Evolutionary conservation across 306 rosid species (phyloP).

Genomic region (Vigna mungo): DNA sequence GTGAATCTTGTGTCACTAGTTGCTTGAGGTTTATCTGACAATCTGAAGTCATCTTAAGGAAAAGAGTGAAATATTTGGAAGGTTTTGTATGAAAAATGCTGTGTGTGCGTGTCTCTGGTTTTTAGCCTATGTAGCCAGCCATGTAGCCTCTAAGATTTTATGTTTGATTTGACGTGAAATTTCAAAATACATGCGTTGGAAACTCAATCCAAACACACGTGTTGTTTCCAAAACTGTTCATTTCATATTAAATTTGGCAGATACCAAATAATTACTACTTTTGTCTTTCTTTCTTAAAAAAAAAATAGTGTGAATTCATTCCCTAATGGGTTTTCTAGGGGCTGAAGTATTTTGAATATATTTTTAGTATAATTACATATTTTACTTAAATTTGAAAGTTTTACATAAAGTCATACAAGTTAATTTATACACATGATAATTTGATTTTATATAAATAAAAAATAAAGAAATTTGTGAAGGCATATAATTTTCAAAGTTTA

Average conservation of each 20-base stretch:
- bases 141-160: not conserved
- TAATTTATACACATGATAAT: too few species aligned
- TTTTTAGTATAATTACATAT: too few species aligned
- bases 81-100: not conserved
- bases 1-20: not conserved
- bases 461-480: too few species aligned
- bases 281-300: not conserved
- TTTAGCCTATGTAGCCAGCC: not conserved
- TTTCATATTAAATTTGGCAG: not conserved
- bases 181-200: not conserved
- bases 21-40: not conserved
- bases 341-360: too few species aligned
- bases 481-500: too few species aligned
- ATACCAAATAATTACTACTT: not conserved
- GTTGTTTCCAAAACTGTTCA: not conserved
- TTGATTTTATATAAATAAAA: too few species aligned
- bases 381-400: too few species aligned
- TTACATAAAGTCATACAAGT: too few species aligned
- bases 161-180: not conserved
- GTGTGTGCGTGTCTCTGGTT: not conserved
- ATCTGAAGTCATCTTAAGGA: not conserved
- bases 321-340: too few species aligned
- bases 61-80: not conserved
- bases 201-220: not conserved
- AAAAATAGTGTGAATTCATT: too few species aligned